Base-by-base conservation (phyloP, 371 early-diverging fungal species). In the Coemansia sp. region DNA sequence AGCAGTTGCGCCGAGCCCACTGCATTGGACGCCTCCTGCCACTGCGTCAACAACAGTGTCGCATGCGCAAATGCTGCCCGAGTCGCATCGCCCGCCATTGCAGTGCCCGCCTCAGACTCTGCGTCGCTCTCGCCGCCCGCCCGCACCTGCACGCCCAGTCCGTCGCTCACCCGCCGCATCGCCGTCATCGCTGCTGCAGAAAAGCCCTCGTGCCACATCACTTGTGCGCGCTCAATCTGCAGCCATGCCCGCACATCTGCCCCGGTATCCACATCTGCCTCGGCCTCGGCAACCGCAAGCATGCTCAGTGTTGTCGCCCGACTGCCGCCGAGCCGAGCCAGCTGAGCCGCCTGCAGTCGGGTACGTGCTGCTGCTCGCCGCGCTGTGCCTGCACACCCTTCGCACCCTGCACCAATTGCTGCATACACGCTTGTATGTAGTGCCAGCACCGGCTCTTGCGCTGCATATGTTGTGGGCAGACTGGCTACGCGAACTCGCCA, bases 221-320 rank as follows among this genome's bases (percentile, higher is more conserved):
- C 74, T 53, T 74, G 74, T 8, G 78, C 69, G 13, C 66, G 75
- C 61, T 77, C 78, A 23, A 63, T 69, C 66, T 74, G 78, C 56
- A 77, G 23, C 15, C 65, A 57, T 19, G 69, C 75, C n/a, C 63
- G 66, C 15, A 74, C 55, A 4, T 55, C 57, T 7, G 66, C 62
- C 0, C 63, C 58, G 3, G 63, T 55, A 1, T 15, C 19, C 19
- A 48, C 39, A 29, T 74, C 59, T 6, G 66, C 69, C 2, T 19
- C 19, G 19, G 69, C 61, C 46, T 77, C 78, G 2, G 70, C 75
- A 26, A 66, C 66, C 2, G 69, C 65, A 65, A 77, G 53, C 19
- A 77, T 69, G 2, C 78, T 70, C 62, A 77, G 65, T 12, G 78
- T 65, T 2, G 78, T 69, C 2, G 78, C 75, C 7, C 78, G 48